Base-by-base conservation (phyloP, 139 green algal genomes). In the Chlamydomonas eustigma region DNA sequence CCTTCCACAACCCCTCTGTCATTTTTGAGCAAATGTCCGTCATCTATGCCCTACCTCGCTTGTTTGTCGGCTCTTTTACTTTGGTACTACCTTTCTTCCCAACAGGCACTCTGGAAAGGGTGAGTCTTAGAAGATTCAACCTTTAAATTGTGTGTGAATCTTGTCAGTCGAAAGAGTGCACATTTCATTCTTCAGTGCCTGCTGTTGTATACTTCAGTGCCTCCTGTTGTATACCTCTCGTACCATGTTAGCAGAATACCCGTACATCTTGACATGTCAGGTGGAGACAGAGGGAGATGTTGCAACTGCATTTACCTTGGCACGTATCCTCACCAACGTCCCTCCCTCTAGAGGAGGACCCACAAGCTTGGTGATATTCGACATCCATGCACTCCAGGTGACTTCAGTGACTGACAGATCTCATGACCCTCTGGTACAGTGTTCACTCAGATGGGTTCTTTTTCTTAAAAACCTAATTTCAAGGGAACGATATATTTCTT, bases 71-170 rank as follows among this genome's bases (percentile, higher is more conserved):
- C 51, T 97, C 88, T 37, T 99, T 99, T 88, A 98, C 94, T 24
- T 84, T 98, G 0, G 95, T 99, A 25, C 89, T 99, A 64, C 95
- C 95, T 35, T 99, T 98, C 89, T 99, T 98, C 80, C 95, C 95
- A 0, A 98, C 95, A 0, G 95, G 95, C 24, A 98, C 89, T 18
- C 82, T 90, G 51, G 92, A 93, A 77, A 80, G 88, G 74, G 88
- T 92, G 66, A 64, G 74, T 8, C 25, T 37, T 37, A 63, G 50
- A n/a, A n/a, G n/a, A n/a, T n/a, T n/a, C n/a, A n/a, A n/a, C n/a
- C n/a, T n/a, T n/a, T n/a, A n/a, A n/a, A n/a, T n/a, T n/a, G n/a
- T n/a, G n/a, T n/a, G n/a, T n/a, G n/a, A n/a, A n/a, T n/a, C n/a
- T n/a, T n/a, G n/a, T n/a, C n/a, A n/a, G n/a, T n/a, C n/a, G n/a